Evolutionary conservation across 2,329 filamentous ascomycete genomes (phyloP).

Genomic region (Coccinonectria pachysandricola): DNA sequence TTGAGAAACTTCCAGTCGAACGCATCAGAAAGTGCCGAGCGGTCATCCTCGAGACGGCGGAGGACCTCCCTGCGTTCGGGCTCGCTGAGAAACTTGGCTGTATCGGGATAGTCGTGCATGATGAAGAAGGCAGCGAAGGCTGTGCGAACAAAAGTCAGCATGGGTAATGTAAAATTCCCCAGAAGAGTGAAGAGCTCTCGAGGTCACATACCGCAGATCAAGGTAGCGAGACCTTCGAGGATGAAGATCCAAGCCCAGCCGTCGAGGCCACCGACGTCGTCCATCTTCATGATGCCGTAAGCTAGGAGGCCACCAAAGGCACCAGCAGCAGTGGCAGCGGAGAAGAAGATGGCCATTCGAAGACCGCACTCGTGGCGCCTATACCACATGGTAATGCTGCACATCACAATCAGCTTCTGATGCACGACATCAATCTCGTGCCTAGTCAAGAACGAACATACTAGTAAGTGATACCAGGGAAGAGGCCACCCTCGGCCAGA

Average conservation of each 20-base stretch:
- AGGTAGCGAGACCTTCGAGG: constrained; percentile 45
- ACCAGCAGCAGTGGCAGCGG: constrained; percentile 46
- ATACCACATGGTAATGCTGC: constrained; percentile 47
- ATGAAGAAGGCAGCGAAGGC: constrained; percentile 39
- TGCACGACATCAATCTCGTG: no score
- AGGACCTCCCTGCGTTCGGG: constrained; percentile 33
- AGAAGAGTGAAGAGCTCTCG: constrained; percentile 1
- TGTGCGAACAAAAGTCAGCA: no score
- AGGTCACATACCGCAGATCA: constrained; percentile 27
- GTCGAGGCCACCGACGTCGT: constrained; percentile 35
- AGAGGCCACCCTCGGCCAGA: constrained; percentile 45
- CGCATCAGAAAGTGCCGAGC: constrained; percentile 41
- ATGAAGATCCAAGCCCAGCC: constrained; percentile 81
- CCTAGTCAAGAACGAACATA: constrained; percentile 14
- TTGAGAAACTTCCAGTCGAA: constrained; percentile 44
- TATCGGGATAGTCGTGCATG: constrained; percentile 50
- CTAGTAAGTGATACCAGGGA: constrained; percentile 52
- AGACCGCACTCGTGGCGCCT: constrained; percentile 48
- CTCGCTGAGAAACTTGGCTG: constrained; percentile 36
- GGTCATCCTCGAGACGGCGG: constrained; percentile 32
- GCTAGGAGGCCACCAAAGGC: constrained; percentile 54
- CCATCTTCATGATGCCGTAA: constrained; percentile 48
- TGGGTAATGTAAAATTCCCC: no score
- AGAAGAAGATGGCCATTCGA: constrained; percentile 51
- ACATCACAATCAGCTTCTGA: no score